Percentiles rank a stretch among this genome's conserved stretches.
phyloP scores from a whole-genome alignment of 805 yeast species.

The Gaillardinia entomophila region DNA sequence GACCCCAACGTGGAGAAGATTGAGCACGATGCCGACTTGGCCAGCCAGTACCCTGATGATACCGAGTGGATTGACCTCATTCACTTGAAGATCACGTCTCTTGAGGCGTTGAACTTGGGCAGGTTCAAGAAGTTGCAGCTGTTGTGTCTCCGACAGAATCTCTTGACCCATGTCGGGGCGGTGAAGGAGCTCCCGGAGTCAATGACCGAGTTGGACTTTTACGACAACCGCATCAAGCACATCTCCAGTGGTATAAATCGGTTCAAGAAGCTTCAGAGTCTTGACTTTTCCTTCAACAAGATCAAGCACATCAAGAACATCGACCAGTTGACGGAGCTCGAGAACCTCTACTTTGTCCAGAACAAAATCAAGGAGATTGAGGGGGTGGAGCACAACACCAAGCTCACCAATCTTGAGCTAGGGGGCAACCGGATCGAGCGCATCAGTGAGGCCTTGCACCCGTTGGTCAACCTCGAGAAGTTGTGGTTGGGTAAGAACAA shows the following conservation, averaged over 20 bases:
- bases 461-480: constrained; percentile 55
- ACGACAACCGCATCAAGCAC: constrained; percentile 87
- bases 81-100: constrained; percentile 60
- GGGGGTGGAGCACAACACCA: constrained; percentile 50
- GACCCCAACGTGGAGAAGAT: constrained; percentile 48
- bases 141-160: constrained; percentile 77
- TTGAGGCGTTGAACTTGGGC: constrained; percentile 54
- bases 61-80: constrained; percentile 57
- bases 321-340: constrained; percentile 54
- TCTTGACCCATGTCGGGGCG: constrained; percentile 60
- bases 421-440: constrained; percentile 78
- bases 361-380: constrained; percentile 74
- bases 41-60: constrained; percentile 52
- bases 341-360: constrained; percentile 79
- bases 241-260: constrained; percentile 66
- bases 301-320: constrained; percentile 81
- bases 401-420: constrained; percentile 68
- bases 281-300: constrained; percentile 88
- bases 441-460: constrained; percentile 51
- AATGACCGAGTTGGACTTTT: constrained; percentile 76
- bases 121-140: constrained; percentile 53
- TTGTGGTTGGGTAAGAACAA: constrained; percentile 92
- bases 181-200: constrained; percentile 56
- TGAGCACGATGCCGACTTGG: constrained; percentile 64
- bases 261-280: constrained; percentile 46